Evolutionary conservation across 2,329 filamentous ascomycete species (phyloP).

Genomic region (Neurospora sp.): DNA sequence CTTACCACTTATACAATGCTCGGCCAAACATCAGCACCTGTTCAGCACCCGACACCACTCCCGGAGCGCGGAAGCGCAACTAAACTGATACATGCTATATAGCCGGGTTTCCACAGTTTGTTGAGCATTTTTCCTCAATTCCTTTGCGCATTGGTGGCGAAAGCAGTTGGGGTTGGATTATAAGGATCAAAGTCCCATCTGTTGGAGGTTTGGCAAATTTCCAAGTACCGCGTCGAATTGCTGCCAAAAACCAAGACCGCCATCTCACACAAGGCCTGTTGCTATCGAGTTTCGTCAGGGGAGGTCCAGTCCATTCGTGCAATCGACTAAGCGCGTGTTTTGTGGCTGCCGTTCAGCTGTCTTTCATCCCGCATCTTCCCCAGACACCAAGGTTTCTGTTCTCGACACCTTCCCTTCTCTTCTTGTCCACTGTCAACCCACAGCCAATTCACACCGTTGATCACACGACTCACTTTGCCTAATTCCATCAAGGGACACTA

Average conservation of each 20-base stretch:
- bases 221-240: background rate
- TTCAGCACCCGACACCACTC: background rate
- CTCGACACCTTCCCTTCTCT: constrained; percentile 2
- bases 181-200: background rate
- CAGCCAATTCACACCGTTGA: background rate
- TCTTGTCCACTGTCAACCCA: background rate
- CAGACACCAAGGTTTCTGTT: constrained; percentile 6
- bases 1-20: background rate
- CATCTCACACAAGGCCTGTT: background rate
- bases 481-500: background rate
- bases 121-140: background rate
- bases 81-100: background rate
- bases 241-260: background rate
- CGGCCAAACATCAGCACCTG: background rate
- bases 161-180: background rate
- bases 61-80: background rate
- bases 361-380: constrained; percentile 8
- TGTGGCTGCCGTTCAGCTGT: constrained; percentile 14
- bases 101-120: background rate
- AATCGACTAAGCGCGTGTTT: background rate
- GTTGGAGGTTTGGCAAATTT: background rate
- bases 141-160: background rate
- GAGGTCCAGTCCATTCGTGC: background rate
- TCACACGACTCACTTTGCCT: background rate
- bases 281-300: background rate